A percentile compares a stretch with the other conserved stretches of the same genome.
These are phyloP conservation scores for Pseudocercospora ulei DNA, from an alignment of 2,329 filamentous ascomycete genomes.

Conservation along the genomic window DNA sequence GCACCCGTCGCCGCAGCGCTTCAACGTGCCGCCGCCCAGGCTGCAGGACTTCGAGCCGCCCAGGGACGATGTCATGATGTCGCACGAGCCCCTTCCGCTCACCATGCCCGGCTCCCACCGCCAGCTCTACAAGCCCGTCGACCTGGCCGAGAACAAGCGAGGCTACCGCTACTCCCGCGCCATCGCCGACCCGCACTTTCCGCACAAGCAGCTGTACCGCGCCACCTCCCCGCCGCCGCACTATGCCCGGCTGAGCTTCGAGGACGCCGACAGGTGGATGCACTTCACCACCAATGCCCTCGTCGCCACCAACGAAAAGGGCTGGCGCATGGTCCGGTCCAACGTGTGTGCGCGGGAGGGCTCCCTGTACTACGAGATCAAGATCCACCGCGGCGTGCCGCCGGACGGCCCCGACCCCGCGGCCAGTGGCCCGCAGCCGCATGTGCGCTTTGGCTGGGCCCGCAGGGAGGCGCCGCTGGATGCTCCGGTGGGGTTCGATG, in stretches of 20 bases:
- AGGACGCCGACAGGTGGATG: slow-evolving; percentile 79
- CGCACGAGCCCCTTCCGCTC: slow-evolving; percentile 41
- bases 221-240: slow-evolving; percentile 79
- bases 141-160: slow-evolving; percentile 54
- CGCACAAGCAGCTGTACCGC: slow-evolving; percentile 78
- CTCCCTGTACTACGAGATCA: slow-evolving; percentile 88
- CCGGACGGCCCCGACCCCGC: slow-evolving; percentile 37
- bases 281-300: slow-evolving; percentile 62
- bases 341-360: slow-evolving; percentile 88
- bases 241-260: slow-evolving; percentile 76
- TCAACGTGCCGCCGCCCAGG: slow-evolving; percentile 43
- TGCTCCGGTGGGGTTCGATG: slow-evolving; percentile 75
- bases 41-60: slow-evolving; percentile 44
- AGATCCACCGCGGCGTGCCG: slow-evolving; percentile 67
- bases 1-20: slow-evolving; percentile 43
- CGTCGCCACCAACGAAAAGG: slow-evolving; percentile 80
- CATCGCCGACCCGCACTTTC: slow-evolving; percentile 79
- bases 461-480: slow-evolving; percentile 71
- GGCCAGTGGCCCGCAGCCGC: slow-evolving; percentile 43
- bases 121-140: slow-evolving; percentile 43
- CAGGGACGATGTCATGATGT: slow-evolving; percentile 40
- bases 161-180: slow-evolving; percentile 83
- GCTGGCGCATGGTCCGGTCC: slow-evolving; percentile 80
- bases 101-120: slow-evolving; percentile 37
- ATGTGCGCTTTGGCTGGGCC: slow-evolving; percentile 77